Percentiles rank a stretch among this genome's conserved stretches.
Conservation (phyloP, 2,329 filamentous ascomycete species). For the Penicillium sp. region DNA sequence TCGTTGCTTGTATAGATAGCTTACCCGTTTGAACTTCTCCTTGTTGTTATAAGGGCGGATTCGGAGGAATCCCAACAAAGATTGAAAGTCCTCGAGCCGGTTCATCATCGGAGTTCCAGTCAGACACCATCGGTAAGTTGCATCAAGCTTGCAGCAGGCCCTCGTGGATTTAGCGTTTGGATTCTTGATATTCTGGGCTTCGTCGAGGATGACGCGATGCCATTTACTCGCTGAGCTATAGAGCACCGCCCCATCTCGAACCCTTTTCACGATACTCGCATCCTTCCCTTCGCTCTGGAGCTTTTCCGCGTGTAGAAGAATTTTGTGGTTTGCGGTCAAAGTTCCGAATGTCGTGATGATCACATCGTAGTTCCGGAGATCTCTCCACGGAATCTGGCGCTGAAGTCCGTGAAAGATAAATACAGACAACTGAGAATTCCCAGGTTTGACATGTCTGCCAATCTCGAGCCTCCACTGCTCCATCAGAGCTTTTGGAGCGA, state of each 20-base stretch:
- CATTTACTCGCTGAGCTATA: slow-evolving; percentile 62
- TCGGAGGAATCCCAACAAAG: slow-evolving; percentile 72
- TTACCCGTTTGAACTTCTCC: slow-evolving; percentile 60
- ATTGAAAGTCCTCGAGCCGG: slow-evolving; percentile 72
- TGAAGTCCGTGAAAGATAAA: slow-evolving; percentile 69
- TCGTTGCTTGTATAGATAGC: slow-evolving; percentile 17
- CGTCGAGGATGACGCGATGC: slow-evolving; percentile 73
- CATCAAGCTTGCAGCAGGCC: slow-evolving; percentile 59
- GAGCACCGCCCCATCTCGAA: slow-evolving; percentile 35
- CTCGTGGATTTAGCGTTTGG: slow-evolving; percentile 61
- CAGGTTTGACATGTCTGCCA: slow-evolving; percentile 62
- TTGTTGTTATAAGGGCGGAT: slow-evolving; percentile 73
- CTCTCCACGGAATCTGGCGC: slow-evolving; percentile 56
- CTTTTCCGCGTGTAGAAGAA: slow-evolving; percentile 54
- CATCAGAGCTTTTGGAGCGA: slow-evolving; percentile 77
- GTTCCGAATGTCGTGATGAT: slow-evolving; percentile 79
- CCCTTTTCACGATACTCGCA: slow-evolving; percentile 8
- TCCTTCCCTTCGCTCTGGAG: slow-evolving; percentile 49
- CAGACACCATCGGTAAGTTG: slow-evolving; percentile 69
- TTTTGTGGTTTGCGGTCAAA: slow-evolving; percentile 66
- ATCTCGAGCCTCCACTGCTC: slow-evolving; percentile 86
- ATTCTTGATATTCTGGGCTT: slow-evolving; percentile 82
- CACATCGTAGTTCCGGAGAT: slow-evolving; percentile 68
- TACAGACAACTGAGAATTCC: slow-evolving; percentile 60
- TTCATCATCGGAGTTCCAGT: slow-evolving; percentile 92